A percentile compares a stretch with the other conserved stretches of the same genome.
Evolutionary conservation across 768 basidiomycete genomes (phyloP).

Genomic region (Tephrocybe sp.): DNA sequence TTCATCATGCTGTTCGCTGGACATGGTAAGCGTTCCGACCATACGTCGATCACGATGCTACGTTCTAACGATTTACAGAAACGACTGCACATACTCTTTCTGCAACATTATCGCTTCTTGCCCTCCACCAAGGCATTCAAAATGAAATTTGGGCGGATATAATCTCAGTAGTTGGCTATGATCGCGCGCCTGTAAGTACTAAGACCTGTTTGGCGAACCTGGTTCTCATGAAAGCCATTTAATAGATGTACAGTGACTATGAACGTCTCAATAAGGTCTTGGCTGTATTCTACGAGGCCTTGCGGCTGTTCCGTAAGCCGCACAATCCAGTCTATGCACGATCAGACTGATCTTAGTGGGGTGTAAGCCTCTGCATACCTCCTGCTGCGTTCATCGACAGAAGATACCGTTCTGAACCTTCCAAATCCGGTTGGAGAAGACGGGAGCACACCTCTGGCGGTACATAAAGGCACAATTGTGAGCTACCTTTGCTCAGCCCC

Average conservation of each 20-base stretch:
- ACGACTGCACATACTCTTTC: slow-evolving; percentile 44
- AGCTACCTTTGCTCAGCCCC: background rate
- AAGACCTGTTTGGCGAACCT: background rate
- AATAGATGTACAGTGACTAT: slow-evolving; percentile 39
- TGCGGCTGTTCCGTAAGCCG: slow-evolving; percentile 39
- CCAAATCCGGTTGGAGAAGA: slow-evolving; percentile 39
- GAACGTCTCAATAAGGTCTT: slow-evolving; percentile 38
- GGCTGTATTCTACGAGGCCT: slow-evolving; percentile 39
- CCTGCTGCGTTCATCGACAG: slow-evolving; percentile 38
- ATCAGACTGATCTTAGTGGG: too few relatives aligned
- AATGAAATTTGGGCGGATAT: slow-evolving; percentile 39
- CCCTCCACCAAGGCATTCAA: slow-evolving; percentile 40
- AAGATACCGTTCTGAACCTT: slow-evolving; percentile 39
- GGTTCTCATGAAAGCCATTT: background rate
- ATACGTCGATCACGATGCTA: too few relatives aligned
- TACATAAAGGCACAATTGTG: slow-evolving; percentile 33
- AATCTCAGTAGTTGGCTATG: slow-evolving; percentile 28
- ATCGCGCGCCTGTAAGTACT: slow-evolving; percentile 29
- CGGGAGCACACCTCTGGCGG: slow-evolving; percentile 30
- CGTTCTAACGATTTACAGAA: slow-evolving; percentile 23
- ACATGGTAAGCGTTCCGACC: slow-evolving; percentile 38
- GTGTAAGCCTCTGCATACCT: slow-evolving; percentile 40
- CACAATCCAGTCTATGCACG: slow-evolving; percentile 4
- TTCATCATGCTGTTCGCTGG: slow-evolving; percentile 55
- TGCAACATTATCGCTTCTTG: slow-evolving; percentile 39